Base-by-base conservation (phyloP, 768 basidiomycete genomes). In the Xerocomellus dryophilus region DNA sequence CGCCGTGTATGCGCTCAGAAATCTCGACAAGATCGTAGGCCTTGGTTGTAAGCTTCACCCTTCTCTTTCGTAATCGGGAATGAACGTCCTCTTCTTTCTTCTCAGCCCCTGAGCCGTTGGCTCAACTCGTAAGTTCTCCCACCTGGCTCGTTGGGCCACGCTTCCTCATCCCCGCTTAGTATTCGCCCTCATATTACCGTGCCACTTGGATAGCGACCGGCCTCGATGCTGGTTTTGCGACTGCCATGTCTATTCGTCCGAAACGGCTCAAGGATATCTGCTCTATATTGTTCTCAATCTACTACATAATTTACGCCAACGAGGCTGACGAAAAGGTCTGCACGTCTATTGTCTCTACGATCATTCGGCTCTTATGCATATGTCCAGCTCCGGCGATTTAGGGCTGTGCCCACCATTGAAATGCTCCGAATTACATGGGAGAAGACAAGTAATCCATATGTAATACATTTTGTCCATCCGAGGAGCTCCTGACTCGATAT, bases 391-490 rank as follows among this genome's bases (percentile, higher is more conserved):
- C 88, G 95, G 53, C 83, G 85, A 53, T 98, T 90, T 67, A 80
- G 97, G 63, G 93, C 96, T 21, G 83, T 95, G 0, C 94, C 93
- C 44, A 97, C 96, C 0, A 86, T 98, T 21, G 96, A 99, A 73
- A 93, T 98, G 89, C 80, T 99, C 21, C 85, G 97, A 3, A 78
- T 82, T 17, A 98, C 93, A 21, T 99, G 97, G 97, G 95, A 96
- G 72, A 99, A 99, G 77, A 92, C 93, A 0, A 79, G 81, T 2
- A 96, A 98, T 72, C 97, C 95, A 56, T 90, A 92, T 74, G 93
- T 92, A 63, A 59, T 49, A 11, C 47, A 27, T 53, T 39, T 32
- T 58, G 82, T 66, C 20, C 17, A 21, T 60, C 56, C 46, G 51
- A 57, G 54, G 50, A 54, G 7, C 47, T 45, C 56, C 54, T 50